These are phyloP conservation scores for Epichloe bromicola DNA, from an alignment of 2,329 filamentous ascomycete species.

Conservation along the genomic window DNA sequence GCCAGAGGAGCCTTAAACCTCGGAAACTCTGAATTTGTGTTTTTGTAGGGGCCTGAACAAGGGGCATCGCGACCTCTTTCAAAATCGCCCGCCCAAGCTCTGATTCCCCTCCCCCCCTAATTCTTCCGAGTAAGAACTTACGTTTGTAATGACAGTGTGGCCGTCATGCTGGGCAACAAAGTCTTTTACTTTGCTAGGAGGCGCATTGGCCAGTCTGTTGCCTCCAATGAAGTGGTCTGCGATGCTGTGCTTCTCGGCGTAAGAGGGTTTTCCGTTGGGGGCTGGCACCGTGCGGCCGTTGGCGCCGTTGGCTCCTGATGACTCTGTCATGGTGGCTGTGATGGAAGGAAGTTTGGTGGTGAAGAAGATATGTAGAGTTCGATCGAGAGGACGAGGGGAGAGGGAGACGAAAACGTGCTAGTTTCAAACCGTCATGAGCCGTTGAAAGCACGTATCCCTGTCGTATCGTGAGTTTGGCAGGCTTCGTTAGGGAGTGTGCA, in stretches of 20 bases:
- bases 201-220: slow-evolving; percentile 70
- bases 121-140: slow-evolving; percentile 33
- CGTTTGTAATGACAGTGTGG: slow-evolving; percentile 96
- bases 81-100: not conserved
- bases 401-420: not conserved
- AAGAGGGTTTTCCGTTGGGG: slow-evolving; percentile 49
- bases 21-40: no score
- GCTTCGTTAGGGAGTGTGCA: not conserved
- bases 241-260: slow-evolving; percentile 69
- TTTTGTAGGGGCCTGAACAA: no score
- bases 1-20: not conserved
- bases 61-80: not conserved
- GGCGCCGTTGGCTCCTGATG: slow-evolving; percentile 26
- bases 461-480: not conserved
- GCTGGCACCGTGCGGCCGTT: slow-evolving; percentile 38
- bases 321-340: slow-evolving; percentile 31
- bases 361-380: not conserved
- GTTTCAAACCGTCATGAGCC: slow-evolving; percentile 2
- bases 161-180: slow-evolving; percentile 83
- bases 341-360: not conserved
- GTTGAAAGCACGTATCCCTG: not conserved
- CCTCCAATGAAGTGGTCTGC: slow-evolving; percentile 94
- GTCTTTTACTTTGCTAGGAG: slow-evolving; percentile 83
- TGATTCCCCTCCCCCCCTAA: not conserved
- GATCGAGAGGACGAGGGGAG: not conserved